Conservation (phyloP, 441 rosid species). For the Viola pubescens region DNA sequence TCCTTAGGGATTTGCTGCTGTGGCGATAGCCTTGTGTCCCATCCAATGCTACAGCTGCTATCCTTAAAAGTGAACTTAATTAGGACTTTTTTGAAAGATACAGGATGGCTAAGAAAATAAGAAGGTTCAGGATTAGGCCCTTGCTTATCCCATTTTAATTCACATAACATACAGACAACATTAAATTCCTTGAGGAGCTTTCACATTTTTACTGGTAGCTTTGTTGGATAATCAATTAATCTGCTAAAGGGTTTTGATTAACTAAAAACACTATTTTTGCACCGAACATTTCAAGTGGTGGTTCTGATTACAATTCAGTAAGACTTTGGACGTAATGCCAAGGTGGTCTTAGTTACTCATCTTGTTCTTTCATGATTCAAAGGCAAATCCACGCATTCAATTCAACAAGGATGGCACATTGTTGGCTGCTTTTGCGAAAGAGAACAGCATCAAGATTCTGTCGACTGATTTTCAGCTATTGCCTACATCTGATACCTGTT, state of each 20-base stretch:
- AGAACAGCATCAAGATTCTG: conserved; percentile 55
- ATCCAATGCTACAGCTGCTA: too few relatives aligned
- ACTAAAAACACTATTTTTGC: not conserved
- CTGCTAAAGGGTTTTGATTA: too few relatives aligned
- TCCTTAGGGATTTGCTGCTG: too few relatives aligned
- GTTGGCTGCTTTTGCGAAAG: conserved; percentile 58
- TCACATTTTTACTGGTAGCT: not conserved
- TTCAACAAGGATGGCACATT: conserved; percentile 75
- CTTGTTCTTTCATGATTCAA: conserved; percentile 15
- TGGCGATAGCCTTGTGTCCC: too few relatives aligned
- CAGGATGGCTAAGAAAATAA: too few relatives aligned
- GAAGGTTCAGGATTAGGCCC: too few relatives aligned
- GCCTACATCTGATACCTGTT: conserved; percentile 11
- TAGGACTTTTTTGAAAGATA: too few relatives aligned
- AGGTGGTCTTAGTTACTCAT: not conserved
- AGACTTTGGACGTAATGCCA: not conserved
- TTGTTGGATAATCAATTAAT: not conserved
- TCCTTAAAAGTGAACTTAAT: too few relatives aligned
- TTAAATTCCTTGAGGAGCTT: not conserved
- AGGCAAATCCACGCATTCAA: conserved; percentile 58
- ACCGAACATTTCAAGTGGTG: not conserved
- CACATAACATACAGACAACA: too few relatives aligned
- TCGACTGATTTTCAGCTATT: conserved; percentile 39
- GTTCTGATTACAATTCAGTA: not conserved
- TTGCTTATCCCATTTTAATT: too few relatives aligned